Evolutionary conservation across 202 grass and related monocot genomes (phyloP).

Genomic region (Alloteropsis angusta): DNA sequence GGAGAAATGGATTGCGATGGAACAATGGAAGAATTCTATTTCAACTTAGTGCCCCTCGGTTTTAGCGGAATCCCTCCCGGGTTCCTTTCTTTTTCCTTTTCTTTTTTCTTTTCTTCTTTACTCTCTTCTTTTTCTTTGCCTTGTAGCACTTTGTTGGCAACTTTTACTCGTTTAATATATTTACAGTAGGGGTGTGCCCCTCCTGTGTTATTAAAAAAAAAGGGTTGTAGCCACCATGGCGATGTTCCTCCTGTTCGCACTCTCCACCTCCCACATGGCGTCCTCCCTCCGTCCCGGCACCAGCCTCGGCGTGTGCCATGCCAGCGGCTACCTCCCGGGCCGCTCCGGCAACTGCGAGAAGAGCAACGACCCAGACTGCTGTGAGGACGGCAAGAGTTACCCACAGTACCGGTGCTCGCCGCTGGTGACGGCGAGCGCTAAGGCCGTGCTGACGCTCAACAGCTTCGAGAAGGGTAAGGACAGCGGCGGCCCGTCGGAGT

Average conservation of each 20-base stretch:
- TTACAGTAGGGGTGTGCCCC: too few relatives aligned
- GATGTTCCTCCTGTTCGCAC: neutral
- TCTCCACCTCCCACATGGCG: constrained; percentile 2
- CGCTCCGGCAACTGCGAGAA: constrained; percentile 33
- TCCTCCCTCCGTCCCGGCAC: constrained; percentile 1
- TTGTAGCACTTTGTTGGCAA: too few relatives aligned
- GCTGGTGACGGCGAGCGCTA: constrained; percentile 16
- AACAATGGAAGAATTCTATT: too few relatives aligned
- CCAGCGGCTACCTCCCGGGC: constrained; percentile 48
- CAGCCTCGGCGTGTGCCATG: constrained; percentile 12
- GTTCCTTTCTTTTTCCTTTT: too few relatives aligned
- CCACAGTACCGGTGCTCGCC: constrained; percentile 47
- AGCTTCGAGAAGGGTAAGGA: neutral
- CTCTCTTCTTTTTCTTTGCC: too few relatives aligned
- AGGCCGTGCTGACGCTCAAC: constrained; percentile 33
- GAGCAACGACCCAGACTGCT: constrained; percentile 42
- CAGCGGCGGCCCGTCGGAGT: constrained; percentile 40
- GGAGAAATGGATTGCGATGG: too few relatives aligned
- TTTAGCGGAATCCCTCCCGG: too few relatives aligned
- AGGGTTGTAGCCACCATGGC: neutral
- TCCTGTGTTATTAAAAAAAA: too few relatives aligned
- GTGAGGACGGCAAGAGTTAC: constrained; percentile 35
- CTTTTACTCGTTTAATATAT: too few relatives aligned
- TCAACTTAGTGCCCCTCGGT: too few relatives aligned
- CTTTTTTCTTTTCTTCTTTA: too few relatives aligned